Evolutionary conservation across 441 rosid species (phyloP), one percentile per base, ranked within the genome.

Genomic region (Jatropha multifida): DNA sequence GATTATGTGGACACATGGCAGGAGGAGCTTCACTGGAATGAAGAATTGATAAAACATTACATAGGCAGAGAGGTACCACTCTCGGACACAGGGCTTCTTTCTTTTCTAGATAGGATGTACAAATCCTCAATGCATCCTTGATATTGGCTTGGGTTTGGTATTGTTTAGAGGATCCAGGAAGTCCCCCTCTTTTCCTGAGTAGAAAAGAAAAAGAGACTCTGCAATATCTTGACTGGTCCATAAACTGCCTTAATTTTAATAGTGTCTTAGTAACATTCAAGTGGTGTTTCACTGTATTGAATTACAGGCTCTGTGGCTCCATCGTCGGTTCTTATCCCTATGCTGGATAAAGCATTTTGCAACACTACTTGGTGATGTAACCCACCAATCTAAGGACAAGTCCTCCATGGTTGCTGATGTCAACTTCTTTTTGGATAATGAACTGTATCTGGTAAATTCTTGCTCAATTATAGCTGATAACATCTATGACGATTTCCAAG

Each of bases 11-110:
- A 38, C 81, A 7, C 79, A 10, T 86, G 73, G 78, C 86, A 93
- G 98, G 98, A 90, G 74, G 99, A 93, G 85, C 94, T 91, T 74
- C 86, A 85, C 42, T 91, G 94, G 99, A 87, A 87, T 76, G 85
- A 89, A 84, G 81, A 71, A 52, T 75, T 94, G 85, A 79, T 94
- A 56, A 88, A 82, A 77, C 85, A 86, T 52, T 94, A 87, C 59
- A 61, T 90, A 41, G 99, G 98, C 65, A 86, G 98, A 83, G 99
- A 94, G 94, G 98, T 90, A 86, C n/a, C 59, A 26, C 38, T 60
- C 62, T 20, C 37, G n/a, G 44, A 60, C 52, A 1, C 52, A 14
- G 9, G 64, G 66, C 20, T 49, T 75, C 74, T 49, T 15, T 65
- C 59, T 72, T 7, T 44, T 20, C 38, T 61, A 10, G 3, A 37